Conservation (phyloP, 768 basidiomycete species). For the Strobilomyces echinocephalus region DNA sequence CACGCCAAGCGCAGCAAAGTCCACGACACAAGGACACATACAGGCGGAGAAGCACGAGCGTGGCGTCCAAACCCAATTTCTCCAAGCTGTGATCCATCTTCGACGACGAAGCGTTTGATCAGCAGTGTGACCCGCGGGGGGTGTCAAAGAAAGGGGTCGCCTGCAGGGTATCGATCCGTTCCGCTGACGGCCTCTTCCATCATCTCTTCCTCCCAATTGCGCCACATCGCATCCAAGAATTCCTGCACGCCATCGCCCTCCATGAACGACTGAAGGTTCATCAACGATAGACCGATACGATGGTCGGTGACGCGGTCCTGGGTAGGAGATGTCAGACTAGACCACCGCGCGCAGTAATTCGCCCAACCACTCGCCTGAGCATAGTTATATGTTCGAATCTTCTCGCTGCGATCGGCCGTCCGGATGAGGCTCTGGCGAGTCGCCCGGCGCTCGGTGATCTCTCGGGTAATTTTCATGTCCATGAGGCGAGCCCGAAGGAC, state of each 20-base stretch:
- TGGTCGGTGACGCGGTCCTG: slow-evolving; percentile 94
- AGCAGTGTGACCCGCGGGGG: too few species aligned
- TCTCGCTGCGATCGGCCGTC: slow-evolving; percentile 85
- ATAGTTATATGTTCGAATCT: slow-evolving; percentile 94
- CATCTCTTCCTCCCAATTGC: slow-evolving; percentile 49
- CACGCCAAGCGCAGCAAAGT: too few species aligned
- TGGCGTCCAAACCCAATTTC: too few species aligned
- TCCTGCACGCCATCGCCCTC: slow-evolving; percentile 60
- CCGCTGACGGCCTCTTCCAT: slow-evolving; percentile 49
- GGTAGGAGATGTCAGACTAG: neutral
- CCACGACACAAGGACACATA: too few species aligned
- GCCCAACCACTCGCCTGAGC: slow-evolving; percentile 51
- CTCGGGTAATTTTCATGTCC: slow-evolving; percentile 68
- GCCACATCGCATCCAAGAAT: slow-evolving; percentile 54
- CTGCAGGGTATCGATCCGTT: slow-evolving; percentile 4
- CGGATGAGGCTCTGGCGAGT: slow-evolving; percentile 70
- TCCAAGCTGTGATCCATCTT: too few species aligned
- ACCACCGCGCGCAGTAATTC: too few species aligned
- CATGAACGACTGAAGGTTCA: slow-evolving; percentile 59
- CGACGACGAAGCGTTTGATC: too few species aligned
- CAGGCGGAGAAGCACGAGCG: too few species aligned
- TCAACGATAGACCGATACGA: slow-evolving; percentile 72
- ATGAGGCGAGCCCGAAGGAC: slow-evolving; percentile 82
- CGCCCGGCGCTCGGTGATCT: slow-evolving; percentile 66
- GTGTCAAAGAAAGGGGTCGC: too few species aligned